These are phyloP conservation scores for Diophrys sp. DNA, from an alignment of 73 alveolate species.

Conservation along the genomic window DNA sequence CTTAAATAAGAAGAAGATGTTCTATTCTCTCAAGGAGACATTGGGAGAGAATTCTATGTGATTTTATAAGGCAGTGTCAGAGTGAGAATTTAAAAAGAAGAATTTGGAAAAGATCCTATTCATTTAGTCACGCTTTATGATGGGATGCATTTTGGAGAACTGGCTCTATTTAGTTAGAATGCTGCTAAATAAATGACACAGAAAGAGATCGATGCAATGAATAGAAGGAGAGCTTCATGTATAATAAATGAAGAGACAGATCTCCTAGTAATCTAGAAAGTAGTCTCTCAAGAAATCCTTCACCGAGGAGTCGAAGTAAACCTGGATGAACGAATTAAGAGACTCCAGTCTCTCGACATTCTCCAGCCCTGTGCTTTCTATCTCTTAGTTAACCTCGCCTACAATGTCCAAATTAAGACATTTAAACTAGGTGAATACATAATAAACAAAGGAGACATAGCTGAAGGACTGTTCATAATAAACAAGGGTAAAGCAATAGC, in stretches of 20 bases:
- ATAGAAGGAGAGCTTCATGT: constrained; percentile 32
- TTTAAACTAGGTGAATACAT: constrained; percentile 33
- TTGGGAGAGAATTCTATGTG: constrained; percentile 37
- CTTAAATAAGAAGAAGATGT: constrained; percentile 6
- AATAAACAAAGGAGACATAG: constrained; percentile 36
- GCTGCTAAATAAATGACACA: constrained; percentile 1
- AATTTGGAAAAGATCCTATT: constrained; percentile 29
- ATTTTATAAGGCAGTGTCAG: constrained; percentile 32
- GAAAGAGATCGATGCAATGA: constrained; percentile 12
- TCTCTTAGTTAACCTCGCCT: constrained; percentile 33
- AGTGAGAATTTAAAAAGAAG: constrained; percentile 28
- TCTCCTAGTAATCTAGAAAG: neutral
- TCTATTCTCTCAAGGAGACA: constrained; percentile 27
- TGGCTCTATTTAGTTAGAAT: constrained; percentile 24
- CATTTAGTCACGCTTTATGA: constrained; percentile 25
- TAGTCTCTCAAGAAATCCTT: neutral
- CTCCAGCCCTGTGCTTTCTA: constrained; percentile 25
- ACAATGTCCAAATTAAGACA: constrained; percentile 26
- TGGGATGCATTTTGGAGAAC: constrained; percentile 48
- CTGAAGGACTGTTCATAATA: constrained; percentile 38
- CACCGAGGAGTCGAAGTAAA: constrained; percentile 10
- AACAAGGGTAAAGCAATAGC: constrained; percentile 26
- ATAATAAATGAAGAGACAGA: constrained; percentile 14
- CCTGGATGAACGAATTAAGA: constrained; percentile 30
- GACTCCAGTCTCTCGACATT: constrained; percentile 14